phyloP scores from a whole-genome alignment of 2,329 filamentous ascomycete species.

The Calonectria pteridis region DNA sequence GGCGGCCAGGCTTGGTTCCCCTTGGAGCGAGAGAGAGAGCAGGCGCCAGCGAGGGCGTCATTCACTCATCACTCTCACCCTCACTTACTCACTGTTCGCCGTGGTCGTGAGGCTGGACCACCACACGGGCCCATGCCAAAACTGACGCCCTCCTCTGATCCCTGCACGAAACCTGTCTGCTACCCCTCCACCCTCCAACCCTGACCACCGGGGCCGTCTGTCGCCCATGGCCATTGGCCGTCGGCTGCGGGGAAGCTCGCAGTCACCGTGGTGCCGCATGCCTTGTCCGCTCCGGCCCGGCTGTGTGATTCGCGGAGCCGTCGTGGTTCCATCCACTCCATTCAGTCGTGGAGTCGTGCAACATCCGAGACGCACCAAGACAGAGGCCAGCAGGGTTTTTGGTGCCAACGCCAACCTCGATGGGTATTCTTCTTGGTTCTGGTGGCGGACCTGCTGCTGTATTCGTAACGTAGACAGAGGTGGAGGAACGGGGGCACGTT shows the following conservation, averaged over 20 bases:
- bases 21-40: conserved; percentile 16
- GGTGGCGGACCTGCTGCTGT: background rate
- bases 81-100: background rate
- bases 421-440: background rate
- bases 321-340: conserved; percentile 35
- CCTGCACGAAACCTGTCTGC: background rate
- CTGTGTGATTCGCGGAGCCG: conserved; percentile 43
- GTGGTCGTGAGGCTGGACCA: conserved; percentile 2
- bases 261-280: conserved; percentile 33
- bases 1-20: conserved; percentile 7
- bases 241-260: conserved; percentile 43
- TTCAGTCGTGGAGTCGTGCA: conserved; percentile 36
- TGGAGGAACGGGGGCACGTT: background rate
- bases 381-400: conserved; percentile 1
- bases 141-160: background rate
- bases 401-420: conserved; percentile 10
- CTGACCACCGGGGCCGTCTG: background rate
- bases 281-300: conserved; percentile 33
- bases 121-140: background rate
- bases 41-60: background rate
- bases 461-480: background rate
- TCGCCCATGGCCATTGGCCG: conserved; percentile 37
- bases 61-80: background rate
- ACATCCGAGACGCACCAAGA: conserved; percentile 25
- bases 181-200: conserved; percentile 17